Evolutionary conservation across 345 rosid genomes (phyloP), one percentile per base, ranked within the genome.

Genomic region (Carallia brachiata): DNA sequence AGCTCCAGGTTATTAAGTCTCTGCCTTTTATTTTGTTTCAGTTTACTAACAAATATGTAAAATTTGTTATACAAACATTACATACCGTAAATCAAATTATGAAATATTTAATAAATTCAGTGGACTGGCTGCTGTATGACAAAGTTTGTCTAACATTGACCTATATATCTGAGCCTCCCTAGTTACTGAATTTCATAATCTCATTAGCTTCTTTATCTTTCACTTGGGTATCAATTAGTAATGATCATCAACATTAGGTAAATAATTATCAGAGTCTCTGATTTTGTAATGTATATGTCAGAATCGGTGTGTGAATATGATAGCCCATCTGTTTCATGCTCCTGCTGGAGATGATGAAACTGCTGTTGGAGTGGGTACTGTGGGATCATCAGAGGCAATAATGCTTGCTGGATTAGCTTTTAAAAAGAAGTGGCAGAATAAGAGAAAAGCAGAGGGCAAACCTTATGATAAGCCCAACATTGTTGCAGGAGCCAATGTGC

Each of bases 361-460:
- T 27, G 74, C 68, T 17, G 44, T 71, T 17, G 74, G 74, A 0
- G 63, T 71, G 1, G 68, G 68, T 37, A 63, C 68, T 5, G 74
- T 71, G 54, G 73, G 73, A 52, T 70, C 73, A 27, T 70, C 67
- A 7, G 67, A 70, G 61, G 73, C 73, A 1, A 63, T 63, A 63
- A 63, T 71, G 74, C 68, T 71, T 12, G 68, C 68, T n/a, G 74
- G 74, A 36, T 70, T 70, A 44, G 74, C 74, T 28, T 62, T 62
- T 13, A 70, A 70, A 54, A 63, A 67, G 40, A 70, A 62, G 30
- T 62, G 74, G 74, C 61, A 70, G 54, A 62, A 54, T 34, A 71
- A 63, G 74, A 63, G 68, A 50, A 69, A 60, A 32, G 65, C 57
- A 9, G 48, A 69, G 57, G 72, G 72, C 18, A 69, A 69, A 60